These are phyloP conservation scores for Penicillium digitatum DNA, from an alignment of 2,329 filamentous ascomycete genomes.

Conservation along the genomic window DNA sequence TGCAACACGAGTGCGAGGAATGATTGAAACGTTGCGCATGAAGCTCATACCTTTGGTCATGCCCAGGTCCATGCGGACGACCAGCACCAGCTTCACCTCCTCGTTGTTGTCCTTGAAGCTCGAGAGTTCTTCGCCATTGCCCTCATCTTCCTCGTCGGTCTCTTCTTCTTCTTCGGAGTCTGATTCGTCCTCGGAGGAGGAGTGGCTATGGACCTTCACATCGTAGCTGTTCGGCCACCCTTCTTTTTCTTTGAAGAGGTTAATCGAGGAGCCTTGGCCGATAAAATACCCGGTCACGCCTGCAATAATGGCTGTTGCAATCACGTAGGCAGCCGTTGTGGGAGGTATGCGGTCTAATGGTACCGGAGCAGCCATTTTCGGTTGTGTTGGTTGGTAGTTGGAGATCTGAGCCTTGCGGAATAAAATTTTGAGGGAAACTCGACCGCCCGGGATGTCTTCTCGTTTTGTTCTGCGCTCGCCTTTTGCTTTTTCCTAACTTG, in stretches of 20 bases:
- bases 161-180: conserved; percentile 60
- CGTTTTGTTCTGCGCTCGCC: background rate
- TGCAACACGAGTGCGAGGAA: background rate
- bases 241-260: conserved; percentile 56
- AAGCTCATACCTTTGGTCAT: conserved; percentile 82
- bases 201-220: conserved; percentile 45
- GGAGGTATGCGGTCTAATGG: conserved; percentile 45
- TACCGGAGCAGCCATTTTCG: conserved; percentile 32
- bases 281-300: conserved; percentile 73
- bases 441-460: conserved; percentile 5
- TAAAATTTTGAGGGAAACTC: conserved; percentile 3
- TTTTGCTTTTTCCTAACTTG: background rate
- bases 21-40: background rate
- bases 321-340: conserved; percentile 57
- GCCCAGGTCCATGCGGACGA: conserved; percentile 87
- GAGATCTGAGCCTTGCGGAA: background rate
- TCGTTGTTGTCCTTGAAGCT: conserved; percentile 57
- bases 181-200: conserved; percentile 40
- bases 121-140: conserved; percentile 48
- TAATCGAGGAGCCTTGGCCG: conserved; percentile 63
- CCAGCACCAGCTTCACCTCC: conserved; percentile 90
- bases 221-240: conserved; percentile 55
- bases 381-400: conserved; percentile 1
- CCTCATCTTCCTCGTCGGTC: conserved; percentile 67
- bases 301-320: conserved; percentile 70